Evolutionary conservation across 495 filamentous ascomycete species (phyloP), one percentile per base, ranked within the genome.

Genomic region (Penicillium flavigenum): DNA sequence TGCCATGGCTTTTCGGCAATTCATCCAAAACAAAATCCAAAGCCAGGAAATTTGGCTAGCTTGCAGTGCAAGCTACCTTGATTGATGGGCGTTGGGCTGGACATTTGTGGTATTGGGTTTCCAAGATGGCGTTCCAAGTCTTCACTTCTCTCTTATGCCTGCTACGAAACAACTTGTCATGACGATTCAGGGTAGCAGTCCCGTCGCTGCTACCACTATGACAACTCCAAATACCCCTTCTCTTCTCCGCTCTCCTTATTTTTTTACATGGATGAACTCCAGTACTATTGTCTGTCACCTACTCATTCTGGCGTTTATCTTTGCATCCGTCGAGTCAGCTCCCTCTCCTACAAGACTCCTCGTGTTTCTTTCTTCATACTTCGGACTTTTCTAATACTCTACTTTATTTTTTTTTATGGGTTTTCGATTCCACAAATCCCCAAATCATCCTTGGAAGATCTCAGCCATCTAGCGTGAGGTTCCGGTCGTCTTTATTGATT

Each of bases 401-500:
- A 4, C n/a, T 45, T 32, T 32, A 10, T 46, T 26, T 45, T 19
- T 4, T 41, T 31, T 4, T 29, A 26, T 47, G 32, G 24, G 12
- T 6, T 54, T 12, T 39, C 26, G 26, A 41, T 48, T 27, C 46
- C 12, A 29, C 53, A 56, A 60, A 39, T 39, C 42, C 45, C 19
- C 38, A 45, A 38, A 38, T 60, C 58, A 46, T 48, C 19, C 48
- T 39, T 47, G 34, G 49, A 51, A 46, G 19, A 39, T 44, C 41
- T 45, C 24, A 36, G 20, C n/a, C 45, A 43, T 45, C 46, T 19
- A 38, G 44, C 52, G 12, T 19, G 36, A 47, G 38, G 24, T 51
- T 53, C 66, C 45, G 71, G 71, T 73, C 71, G 60, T 73, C 71
- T 73, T 73, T 4, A 64, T 32, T 73, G 71, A 67, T 61, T 59